phyloP scores from a whole-genome alignment of 2,329 filamentous ascomycete genomes.

The Pseudogymnoascus sp. region DNA sequence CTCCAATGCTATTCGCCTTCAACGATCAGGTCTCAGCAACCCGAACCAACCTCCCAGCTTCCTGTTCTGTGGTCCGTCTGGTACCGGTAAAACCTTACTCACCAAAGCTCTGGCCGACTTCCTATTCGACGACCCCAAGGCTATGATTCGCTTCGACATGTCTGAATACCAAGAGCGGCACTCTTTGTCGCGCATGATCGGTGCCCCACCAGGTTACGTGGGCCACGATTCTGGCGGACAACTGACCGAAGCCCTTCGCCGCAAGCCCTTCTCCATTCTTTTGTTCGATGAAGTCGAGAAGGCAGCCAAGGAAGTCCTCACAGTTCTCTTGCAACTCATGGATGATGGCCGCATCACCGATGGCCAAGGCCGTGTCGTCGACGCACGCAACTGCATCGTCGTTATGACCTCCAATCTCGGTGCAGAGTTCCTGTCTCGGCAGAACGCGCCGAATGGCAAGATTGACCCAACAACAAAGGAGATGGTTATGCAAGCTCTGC shows the following conservation, averaged over 20 bases:
- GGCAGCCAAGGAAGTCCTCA: slow-evolving; percentile 94
- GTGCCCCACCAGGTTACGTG: slow-evolving; percentile 92
- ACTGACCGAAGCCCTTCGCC: slow-evolving; percentile 86
- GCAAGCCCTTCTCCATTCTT: slow-evolving; percentile 93
- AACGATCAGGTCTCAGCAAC: slow-evolving; percentile 89
- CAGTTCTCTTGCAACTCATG: slow-evolving; percentile 97
- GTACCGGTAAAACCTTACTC: slow-evolving; percentile 94
- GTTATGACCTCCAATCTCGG: slow-evolving; percentile 99
- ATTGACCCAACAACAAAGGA: slow-evolving; percentile 83
- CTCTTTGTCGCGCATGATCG: slow-evolving; percentile 93
- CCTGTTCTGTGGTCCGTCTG: slow-evolving; percentile 96
- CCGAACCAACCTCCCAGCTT: slow-evolving; percentile 97
- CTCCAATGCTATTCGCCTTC: slow-evolving; percentile 90
- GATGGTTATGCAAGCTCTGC: slow-evolving; percentile 82
- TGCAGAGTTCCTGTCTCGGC: slow-evolving; percentile 83
- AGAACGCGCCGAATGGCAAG: slow-evolving; percentile 68
- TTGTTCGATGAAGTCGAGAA: slow-evolving; percentile 99
- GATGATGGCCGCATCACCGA: slow-evolving; percentile 98
- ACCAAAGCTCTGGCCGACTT: slow-evolving; percentile 97
- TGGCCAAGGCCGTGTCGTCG: slow-evolving; percentile 88
- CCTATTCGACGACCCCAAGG: slow-evolving; percentile 91
- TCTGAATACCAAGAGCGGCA: slow-evolving; percentile 98
- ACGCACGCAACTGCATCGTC: slow-evolving; percentile 96
- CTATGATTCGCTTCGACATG: slow-evolving; percentile 99
- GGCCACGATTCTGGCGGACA: slow-evolving; percentile 95